Base-by-base conservation (phyloP, 208 protist species). In the Phytomonas francai region DNA sequence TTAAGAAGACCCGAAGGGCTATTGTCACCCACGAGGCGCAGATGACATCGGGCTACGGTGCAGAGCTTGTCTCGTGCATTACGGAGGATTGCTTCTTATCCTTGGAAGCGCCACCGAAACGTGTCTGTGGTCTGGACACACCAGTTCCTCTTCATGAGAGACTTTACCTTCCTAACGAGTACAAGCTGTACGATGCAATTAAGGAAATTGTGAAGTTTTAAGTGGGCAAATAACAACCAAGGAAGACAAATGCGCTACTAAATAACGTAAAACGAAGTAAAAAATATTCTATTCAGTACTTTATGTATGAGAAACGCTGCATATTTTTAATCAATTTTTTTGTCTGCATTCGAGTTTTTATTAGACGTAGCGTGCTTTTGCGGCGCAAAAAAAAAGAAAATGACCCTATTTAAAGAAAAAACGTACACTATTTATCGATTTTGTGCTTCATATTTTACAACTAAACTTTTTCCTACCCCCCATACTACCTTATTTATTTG, bases 71-170 rank as follows among this genome's bases (percentile, higher is more conserved):
- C 25, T 83, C 93, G 30, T 90, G 93, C 25, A 93, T 99, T 33
- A 82, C 87, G 65, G 77, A 95, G 75, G 81, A 94, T 70, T 98
- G 95, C 78, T 98, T 98, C 77, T 83, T 98, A 8, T 90, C 87
- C 27, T 83, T 99, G 12, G 95, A 99, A 80, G 93, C 98, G 8
- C 97, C 97, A 42, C 92, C 98, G n/a, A 85, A 77, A 70, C 88
- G 98, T 36, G 93, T 99, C n/a, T 98, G 95, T 79, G 97, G 97
- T 42, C 92, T 95, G 31, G 97, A 99, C 81, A 98, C 96, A 8
- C 97, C 97, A 14, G 97, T 98, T 77, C 98, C 98, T 56, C 78
- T 98, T 57, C 97, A 98, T 72, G 97, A 99, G 80, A 77, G 87
- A 56, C 81, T 98, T 42, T 98, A 98, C 73, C 66, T 99, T 22